These are phyloP conservation scores for Fusarium sp. DNA, from an alignment of 2,329 filamentous ascomycete species.

Conservation along the genomic window DNA sequence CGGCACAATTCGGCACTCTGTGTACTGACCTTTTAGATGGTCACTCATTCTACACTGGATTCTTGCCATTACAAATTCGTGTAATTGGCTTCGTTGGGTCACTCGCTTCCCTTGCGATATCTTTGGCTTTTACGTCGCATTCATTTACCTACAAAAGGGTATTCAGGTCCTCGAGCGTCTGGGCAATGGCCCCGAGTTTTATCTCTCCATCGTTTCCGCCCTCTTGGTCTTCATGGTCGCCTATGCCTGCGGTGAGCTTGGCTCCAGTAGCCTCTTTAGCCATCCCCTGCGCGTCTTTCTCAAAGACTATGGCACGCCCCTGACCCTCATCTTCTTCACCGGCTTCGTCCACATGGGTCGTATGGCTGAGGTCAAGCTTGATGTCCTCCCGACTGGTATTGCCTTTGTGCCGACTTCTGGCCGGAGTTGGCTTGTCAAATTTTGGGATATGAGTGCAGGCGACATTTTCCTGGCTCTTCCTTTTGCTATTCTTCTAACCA, in stretches of 20 bases:
- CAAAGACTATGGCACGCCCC: slow-evolving; percentile 88
- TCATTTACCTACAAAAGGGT: slow-evolving; percentile 91
- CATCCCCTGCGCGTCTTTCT: slow-evolving; percentile 83
- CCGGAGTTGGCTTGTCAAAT: slow-evolving; percentile 80
- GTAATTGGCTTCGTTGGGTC: slow-evolving; percentile 88
- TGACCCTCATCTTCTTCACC: slow-evolving; percentile 88
- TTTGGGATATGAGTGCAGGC: slow-evolving; percentile 79
- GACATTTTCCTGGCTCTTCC: slow-evolving; percentile 89
- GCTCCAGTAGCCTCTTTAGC: slow-evolving; percentile 76
- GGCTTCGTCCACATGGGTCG: slow-evolving; percentile 89
- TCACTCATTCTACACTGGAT: slow-evolving; percentile 86
- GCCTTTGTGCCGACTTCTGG: slow-evolving; percentile 83
- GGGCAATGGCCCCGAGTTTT: slow-evolving; percentile 74
- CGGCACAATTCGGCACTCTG: background rate
- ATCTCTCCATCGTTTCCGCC: slow-evolving; percentile 80
- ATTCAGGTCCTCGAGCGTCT: slow-evolving; percentile 85
- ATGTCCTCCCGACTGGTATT: slow-evolving; percentile 78
- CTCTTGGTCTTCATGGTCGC: slow-evolving; percentile 82
- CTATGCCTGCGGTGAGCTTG: slow-evolving; percentile 78
- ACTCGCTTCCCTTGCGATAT: slow-evolving; percentile 94
- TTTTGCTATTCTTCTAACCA: slow-evolving; percentile 83
- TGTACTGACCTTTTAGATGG: slow-evolving; percentile 65
- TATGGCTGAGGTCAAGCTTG: slow-evolving; percentile 77
- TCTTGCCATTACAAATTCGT: slow-evolving; percentile 84
- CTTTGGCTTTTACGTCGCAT: slow-evolving; percentile 93